Conservation (phyloP, 169 alveolate species). For the Eimeria tenella region DNA sequence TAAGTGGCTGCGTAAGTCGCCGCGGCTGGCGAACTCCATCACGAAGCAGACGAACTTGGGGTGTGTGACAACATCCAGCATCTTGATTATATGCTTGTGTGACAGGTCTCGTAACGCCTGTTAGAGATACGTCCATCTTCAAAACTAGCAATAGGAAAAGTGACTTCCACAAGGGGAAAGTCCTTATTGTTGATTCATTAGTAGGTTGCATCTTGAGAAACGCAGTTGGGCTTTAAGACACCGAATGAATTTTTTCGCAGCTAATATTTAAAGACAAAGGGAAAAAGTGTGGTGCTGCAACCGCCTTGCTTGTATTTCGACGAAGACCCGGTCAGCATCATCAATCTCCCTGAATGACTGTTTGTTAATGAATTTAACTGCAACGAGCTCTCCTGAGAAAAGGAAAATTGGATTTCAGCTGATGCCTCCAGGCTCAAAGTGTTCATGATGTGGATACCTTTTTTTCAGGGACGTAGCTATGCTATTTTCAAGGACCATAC, state of each 20-base stretch:
- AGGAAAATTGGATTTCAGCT: neutral
- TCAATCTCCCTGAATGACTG: constrained; percentile 59
- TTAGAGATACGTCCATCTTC: neutral
- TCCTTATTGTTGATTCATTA: neutral
- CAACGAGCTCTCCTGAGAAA: constrained; percentile 65
- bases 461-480: neutral
- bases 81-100: constrained; percentile 77
- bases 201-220: neutral
- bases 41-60: constrained; percentile 77
- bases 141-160: neutral
- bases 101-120: constrained; percentile 78
- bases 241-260: neutral
- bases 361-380: constrained; percentile 73
- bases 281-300: too few species aligned
- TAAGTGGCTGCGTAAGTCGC: constrained; percentile 73
- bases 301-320: constrained; percentile 72
- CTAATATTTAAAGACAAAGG: too few species aligned
- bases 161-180: neutral
- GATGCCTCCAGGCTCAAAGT: too few species aligned
- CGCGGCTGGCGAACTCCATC: constrained; percentile 79
- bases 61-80: constrained; percentile 78
- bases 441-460: too few species aligned
- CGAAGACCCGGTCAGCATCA: constrained; percentile 78
- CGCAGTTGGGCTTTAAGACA: neutral
- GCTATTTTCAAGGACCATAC: neutral